phyloP scores from a whole-genome alignment of 2,329 filamentous ascomycete species.

The Daldinia eschscholtzii region DNA sequence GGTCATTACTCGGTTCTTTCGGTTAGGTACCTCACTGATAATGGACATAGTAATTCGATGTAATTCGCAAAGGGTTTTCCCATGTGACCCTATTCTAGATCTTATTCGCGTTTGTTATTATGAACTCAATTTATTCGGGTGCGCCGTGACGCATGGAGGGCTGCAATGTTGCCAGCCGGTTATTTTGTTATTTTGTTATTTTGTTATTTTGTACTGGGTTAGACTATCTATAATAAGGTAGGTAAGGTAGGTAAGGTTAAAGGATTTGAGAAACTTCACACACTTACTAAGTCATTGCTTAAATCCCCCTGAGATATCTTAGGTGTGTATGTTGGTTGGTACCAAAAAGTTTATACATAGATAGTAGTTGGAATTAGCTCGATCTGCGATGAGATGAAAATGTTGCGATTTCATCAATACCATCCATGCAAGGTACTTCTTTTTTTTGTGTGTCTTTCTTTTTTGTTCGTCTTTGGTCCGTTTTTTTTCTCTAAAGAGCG shows the following conservation, averaged over 20 bases:
- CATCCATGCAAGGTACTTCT: neutral
- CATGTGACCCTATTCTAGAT: slow-evolving; percentile 31
- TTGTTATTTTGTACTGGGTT: slow-evolving; percentile 12
- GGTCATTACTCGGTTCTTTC: slow-evolving; percentile 25
- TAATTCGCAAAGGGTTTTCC: slow-evolving; percentile 18
- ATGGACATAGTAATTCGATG: neutral
- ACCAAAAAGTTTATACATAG: too few relatives aligned
- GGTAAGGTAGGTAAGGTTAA: neutral
- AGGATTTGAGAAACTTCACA: slow-evolving; percentile 2
- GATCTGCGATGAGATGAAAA: slow-evolving; percentile 1
- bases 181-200: neutral
- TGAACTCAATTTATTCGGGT: slow-evolving; percentile 35
- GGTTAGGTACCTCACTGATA: slow-evolving; percentile 23
- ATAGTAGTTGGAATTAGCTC: neutral
- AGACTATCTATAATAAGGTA: too few relatives aligned
- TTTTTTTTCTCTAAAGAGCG: neutral
- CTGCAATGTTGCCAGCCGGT: slow-evolving; percentile 18
- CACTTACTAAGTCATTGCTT: neutral
- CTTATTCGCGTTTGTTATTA: slow-evolving; percentile 30
- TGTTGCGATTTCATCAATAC: neutral
- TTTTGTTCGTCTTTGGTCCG: neutral
- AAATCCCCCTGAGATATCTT: slow-evolving; percentile 3
- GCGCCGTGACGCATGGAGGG: slow-evolving; percentile 32
- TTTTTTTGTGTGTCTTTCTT: neutral
- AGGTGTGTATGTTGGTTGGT: too few relatives aligned